phyloP scores from a whole-genome alignment of 2,329 filamentous ascomycete species.

The Sarocladium brachiariae region DNA sequence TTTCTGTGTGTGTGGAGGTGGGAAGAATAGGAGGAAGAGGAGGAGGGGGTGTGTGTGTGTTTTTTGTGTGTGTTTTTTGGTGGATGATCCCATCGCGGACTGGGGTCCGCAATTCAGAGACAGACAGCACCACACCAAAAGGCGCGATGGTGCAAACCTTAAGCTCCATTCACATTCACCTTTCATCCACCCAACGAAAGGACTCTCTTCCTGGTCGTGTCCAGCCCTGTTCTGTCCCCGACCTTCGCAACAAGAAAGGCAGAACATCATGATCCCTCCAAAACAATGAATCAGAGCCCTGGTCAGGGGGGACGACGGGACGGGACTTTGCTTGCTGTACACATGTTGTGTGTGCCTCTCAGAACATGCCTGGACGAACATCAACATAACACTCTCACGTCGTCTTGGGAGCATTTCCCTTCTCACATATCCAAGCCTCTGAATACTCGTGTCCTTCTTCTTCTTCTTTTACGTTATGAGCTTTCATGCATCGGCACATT shows the following conservation, averaged over 20 bases:
- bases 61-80: not conserved
- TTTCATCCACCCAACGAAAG: not conserved
- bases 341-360: no score
- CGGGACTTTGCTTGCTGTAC: no score
- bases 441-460: no score
- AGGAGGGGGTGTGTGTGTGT: no score
- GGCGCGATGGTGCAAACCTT: not conserved
- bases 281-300: slow-evolving; percentile 1
- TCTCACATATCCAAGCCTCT: no score
- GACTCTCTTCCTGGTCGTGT: not conserved
- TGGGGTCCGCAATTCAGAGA: not conserved
- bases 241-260: not conserved
- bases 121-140: slow-evolving; percentile 7
- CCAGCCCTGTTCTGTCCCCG: not conserved
- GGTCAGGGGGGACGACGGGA: not conserved
- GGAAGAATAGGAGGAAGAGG: no score
- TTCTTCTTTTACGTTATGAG: no score
- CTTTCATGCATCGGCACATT: no score
- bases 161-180: not conserved
- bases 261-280: not conserved
- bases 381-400: no score
- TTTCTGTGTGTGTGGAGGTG: not conserved
- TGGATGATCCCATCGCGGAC: slow-evolving; percentile 5
- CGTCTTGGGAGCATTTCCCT: no score
- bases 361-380: no score